Evolutionary conservation across 116 monocot species (phyloP).

Genomic region (Dioscorea cayenensis): DNA sequence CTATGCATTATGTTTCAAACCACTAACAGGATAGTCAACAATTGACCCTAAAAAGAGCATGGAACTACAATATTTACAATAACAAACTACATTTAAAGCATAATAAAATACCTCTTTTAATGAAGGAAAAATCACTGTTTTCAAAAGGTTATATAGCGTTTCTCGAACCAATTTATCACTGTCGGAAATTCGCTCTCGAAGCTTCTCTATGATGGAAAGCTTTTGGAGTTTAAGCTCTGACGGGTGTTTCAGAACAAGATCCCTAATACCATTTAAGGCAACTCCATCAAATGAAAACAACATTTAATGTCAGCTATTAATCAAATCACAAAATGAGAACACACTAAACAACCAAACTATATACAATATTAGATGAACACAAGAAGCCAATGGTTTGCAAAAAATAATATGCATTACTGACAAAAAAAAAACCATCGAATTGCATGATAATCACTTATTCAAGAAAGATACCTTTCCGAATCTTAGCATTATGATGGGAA

Average conservation of each 20-base stretch:
- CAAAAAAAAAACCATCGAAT: no score
- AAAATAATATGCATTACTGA: neutral
- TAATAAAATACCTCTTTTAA: slow-evolving; percentile 54
- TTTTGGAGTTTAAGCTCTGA: slow-evolving; percentile 63
- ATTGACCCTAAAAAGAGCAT: no score
- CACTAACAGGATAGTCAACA: no score
- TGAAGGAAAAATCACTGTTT: slow-evolving; percentile 51
- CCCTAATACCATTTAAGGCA: slow-evolving; percentile 73
- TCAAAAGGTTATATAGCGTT: slow-evolving; percentile 56
- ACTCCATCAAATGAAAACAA: slow-evolving; percentile 40
- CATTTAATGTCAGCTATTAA: slow-evolving; percentile 3
- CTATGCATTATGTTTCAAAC: no score
- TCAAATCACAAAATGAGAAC: neutral
- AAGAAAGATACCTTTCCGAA: slow-evolving; percentile 46
- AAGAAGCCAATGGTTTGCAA: no score
- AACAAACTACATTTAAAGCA: neutral
- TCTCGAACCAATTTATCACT: slow-evolving; percentile 71
- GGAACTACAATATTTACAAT: neutral
- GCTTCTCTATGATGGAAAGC: slow-evolving; percentile 56
- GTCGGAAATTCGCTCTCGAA: slow-evolving; percentile 76
- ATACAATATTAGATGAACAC: neutral
- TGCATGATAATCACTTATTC: no score
- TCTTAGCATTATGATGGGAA: slow-evolving; percentile 84
- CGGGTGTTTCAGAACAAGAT: slow-evolving; percentile 48
- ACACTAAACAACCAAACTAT: neutral